Evolutionary conservation across 257 asterid species (phyloP), one percentile per base, ranked within the genome.

Genomic region (Nemophila menziesii): DNA sequence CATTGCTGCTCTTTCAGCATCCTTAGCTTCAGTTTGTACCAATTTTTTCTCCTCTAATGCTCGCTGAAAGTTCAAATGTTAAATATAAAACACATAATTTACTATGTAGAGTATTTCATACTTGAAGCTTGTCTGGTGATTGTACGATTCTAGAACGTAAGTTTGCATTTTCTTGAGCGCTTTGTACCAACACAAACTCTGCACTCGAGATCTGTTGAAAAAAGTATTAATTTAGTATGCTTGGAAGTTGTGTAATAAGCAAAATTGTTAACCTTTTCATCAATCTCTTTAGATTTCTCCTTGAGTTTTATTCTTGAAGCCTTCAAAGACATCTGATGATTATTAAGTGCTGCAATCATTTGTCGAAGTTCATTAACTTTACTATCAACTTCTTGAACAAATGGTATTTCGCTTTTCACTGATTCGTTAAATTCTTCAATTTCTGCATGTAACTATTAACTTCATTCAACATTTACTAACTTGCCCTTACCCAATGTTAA

Each of bases 81-180:
- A 29, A 50, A 20, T n/a, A 14, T 19, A 33, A 19, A 1, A 10
- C n/a, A n/a, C n/a, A 9, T 10, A 37, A 14, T n/a, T 11, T 18
- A 48, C 16, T 5, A 3, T 17, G n/a, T 23, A 17, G n/a, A n/a
- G n/a, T 13, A 48, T 22, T 22, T 56, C 16, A 23, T 60, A 90
- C 96, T 93, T 85, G 98, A 61, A 90, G 94, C 65, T 90, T 90
- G 68, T 81, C 92, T 0, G 98, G 98, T 49, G 96, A 90, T 72
- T 90, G 96, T 44, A 90, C 96, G 52, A 90, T 79, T 71, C 77
- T 81, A 45, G 94, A 76, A 11, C 79, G 93, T 46, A 90, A 63
- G 57, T 70, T 72, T 39, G 85, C 93, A 79, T 85, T 85, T 67
- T 85, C 96, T 60, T 76, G 94, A 59, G 62, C 82, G 39, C 76